Base-by-base conservation (phyloP, 2,329 filamentous ascomycete genomes). In the Ceratocystis eucalypticola region DNA sequence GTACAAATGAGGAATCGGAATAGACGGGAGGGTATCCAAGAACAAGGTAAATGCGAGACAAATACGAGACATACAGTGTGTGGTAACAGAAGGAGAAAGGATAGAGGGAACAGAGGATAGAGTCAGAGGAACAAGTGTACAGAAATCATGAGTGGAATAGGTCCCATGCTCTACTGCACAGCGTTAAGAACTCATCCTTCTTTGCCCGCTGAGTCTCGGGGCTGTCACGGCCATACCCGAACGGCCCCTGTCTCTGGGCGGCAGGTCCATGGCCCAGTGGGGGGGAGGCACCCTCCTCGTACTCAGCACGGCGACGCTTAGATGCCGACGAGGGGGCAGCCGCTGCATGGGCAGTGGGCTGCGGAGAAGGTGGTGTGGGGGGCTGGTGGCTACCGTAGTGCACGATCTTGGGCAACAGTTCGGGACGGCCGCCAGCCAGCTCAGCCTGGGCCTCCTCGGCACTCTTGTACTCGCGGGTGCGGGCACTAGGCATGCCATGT, bases 381-480 rank as follows among this genome's bases (percentile, higher is more conserved):
- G 93, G 92, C 74, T 96, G 93, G 73, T 95, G 91, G 61, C 91
- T 91, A 48, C 89, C 91, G 74, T 99, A 99, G 76, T 97, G 94
- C 15, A 99, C 90, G 67, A 97, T 85, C 76, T 93, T 94, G 25
- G 94, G 94, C 63, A 96, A 80, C 15, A 97, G 80, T 68, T 99
- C 94, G 67, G 96, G 88, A 67, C 94, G 85, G n/a, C 94, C 94
- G 63, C 91, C 92, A 4, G 92, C 87, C 69, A 99, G 77, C 70
- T 94, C 90, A 67, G 90, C 89, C 68, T 97, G 92, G 2, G 91
- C 94, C 74, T 99, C 94, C 75, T 99, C 94, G 12, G 94, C 94
- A 2, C 93, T 96, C 72, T 91, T 89, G 76, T 96, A 97, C 73
- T 97, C 94, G 67, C 93, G 84, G 10, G 86, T 80, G 68, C 93